These are phyloP conservation scores for Neospora caninum DNA, from an alignment of 169 alveolate genomes.

Conservation along the genomic window DNA sequence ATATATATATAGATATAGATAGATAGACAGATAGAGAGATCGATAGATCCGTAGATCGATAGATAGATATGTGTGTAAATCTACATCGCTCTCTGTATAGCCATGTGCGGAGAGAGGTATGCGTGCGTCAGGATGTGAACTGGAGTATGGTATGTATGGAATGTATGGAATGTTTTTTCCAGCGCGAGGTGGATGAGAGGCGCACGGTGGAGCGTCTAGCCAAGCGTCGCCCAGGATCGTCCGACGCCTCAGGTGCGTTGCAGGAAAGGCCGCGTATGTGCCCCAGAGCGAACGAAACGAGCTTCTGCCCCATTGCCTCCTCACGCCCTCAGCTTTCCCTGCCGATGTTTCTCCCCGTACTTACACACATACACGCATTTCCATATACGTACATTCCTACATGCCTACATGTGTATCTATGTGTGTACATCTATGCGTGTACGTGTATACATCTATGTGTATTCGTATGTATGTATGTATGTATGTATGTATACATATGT, in stretches of 20 bases:
- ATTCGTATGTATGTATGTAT: background rate
- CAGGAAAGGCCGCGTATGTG: background rate
- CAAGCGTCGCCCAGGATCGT: background rate
- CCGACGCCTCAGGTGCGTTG: background rate
- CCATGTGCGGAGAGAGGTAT: too few relatives aligned
- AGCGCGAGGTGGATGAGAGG: constrained; percentile 38
- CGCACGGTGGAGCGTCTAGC: constrained; percentile 28
- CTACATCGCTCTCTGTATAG: background rate
- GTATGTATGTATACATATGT: background rate
- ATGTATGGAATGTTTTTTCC: background rate
- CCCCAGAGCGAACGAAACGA: too few relatives aligned
- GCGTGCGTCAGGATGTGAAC: background rate
- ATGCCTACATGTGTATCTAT: background rate
- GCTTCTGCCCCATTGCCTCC: too few relatives aligned
- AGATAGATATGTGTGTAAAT: too few relatives aligned
- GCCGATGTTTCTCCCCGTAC: too few relatives aligned
- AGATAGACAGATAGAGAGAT: background rate
- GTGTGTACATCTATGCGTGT: background rate
- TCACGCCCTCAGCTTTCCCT: too few relatives aligned
- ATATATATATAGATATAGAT: background rate
- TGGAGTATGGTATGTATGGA: too few relatives aligned
- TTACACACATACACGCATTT: too few relatives aligned
- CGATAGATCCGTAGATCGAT: background rate
- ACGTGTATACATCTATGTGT: background rate
- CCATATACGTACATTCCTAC: too few relatives aligned